Conservation (phyloP, 768 basidiomycete genomes). For the Russula foetens region DNA sequence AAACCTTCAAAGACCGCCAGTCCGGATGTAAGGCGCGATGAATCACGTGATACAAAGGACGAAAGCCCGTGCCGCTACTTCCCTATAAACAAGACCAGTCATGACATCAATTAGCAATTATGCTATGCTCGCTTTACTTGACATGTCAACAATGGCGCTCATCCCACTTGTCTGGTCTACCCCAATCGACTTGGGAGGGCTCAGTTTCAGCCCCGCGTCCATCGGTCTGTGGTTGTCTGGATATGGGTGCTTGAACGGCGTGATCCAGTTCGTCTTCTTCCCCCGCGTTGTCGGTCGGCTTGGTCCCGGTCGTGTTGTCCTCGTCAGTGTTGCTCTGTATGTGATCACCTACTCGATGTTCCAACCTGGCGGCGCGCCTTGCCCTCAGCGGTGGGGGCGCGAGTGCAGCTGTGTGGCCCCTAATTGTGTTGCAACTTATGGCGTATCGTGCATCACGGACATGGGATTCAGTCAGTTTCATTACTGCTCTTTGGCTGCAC, state of each 20-base stretch:
- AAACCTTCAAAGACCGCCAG: background rate
- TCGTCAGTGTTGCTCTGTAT: conserved; percentile 22
- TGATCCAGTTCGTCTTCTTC: conserved; percentile 34
- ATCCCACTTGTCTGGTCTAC: conserved; percentile 40
- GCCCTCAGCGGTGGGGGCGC: background rate
- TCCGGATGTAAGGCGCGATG: no score
- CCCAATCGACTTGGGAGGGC: conserved; percentile 35
- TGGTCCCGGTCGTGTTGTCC: conserved; percentile 31
- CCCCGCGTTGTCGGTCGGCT: conserved; percentile 29
- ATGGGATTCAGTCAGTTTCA: conserved; percentile 14
- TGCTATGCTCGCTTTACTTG: conserved; percentile 34
- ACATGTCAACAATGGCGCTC: conserved; percentile 33
- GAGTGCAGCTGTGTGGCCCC: background rate
- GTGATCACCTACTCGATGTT: conserved; percentile 24
- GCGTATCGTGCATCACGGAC: background rate
- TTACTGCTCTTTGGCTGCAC: background rate
- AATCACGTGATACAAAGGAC: background rate
- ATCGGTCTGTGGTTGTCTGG: conserved; percentile 33
- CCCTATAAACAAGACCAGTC: conserved; percentile 29
- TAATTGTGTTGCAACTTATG: conserved; percentile 5
- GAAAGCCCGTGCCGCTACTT: conserved; percentile 28
- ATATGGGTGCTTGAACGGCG: conserved; percentile 32
- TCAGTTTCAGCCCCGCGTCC: conserved; percentile 29
- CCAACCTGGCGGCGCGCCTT: conserved; percentile 11
- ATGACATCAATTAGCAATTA: conserved; percentile 38